These are phyloP conservation scores for Exophiala xenobiotica DNA, from an alignment of 2,329 filamentous ascomycete species.

Conservation along the genomic window DNA sequence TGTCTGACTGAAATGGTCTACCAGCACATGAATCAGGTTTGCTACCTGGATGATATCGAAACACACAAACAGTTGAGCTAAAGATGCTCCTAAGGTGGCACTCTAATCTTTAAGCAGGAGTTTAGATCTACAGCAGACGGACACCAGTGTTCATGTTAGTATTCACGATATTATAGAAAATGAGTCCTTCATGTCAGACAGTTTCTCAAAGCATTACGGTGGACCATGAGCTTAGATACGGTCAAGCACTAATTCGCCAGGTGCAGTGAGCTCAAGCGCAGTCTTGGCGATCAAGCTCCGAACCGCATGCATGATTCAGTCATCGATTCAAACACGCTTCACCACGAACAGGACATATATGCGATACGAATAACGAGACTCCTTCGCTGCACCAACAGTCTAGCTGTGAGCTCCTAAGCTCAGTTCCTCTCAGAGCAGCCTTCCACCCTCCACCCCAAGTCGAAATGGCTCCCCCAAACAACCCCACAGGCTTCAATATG, in stretches of 20 bases:
- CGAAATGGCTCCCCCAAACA: constrained; percentile 38
- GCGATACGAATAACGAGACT: too few relatives aligned
- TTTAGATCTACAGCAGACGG: too few relatives aligned
- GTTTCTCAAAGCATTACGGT: too few relatives aligned
- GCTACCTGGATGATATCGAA: not conserved
- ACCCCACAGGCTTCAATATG: constrained; percentile 91
- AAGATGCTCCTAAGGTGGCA: too few relatives aligned
- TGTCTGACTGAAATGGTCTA: not conserved
- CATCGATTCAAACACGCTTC: too few relatives aligned
- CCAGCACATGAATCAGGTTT: not conserved
- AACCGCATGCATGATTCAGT: constrained; percentile 1
- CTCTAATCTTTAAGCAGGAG: too few relatives aligned
- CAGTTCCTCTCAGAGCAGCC: not conserved
- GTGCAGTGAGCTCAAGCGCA: constrained; percentile 10
- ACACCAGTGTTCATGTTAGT: too few relatives aligned
- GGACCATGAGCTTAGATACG: not conserved
- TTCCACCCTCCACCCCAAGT: not conserved
- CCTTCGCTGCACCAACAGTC: not conserved
- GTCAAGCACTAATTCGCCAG: too few relatives aligned
- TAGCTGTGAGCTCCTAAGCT: not conserved
- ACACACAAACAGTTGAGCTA: too few relatives aligned
- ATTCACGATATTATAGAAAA: too few relatives aligned
- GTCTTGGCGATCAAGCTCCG: constrained; percentile 14
- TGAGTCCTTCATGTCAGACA: too few relatives aligned
- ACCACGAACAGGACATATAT: too few relatives aligned